These are phyloP conservation scores for Pseudocercospora cruenta DNA, from an alignment of 2,329 filamentous ascomycete genomes.

Conservation along the genomic window DNA sequence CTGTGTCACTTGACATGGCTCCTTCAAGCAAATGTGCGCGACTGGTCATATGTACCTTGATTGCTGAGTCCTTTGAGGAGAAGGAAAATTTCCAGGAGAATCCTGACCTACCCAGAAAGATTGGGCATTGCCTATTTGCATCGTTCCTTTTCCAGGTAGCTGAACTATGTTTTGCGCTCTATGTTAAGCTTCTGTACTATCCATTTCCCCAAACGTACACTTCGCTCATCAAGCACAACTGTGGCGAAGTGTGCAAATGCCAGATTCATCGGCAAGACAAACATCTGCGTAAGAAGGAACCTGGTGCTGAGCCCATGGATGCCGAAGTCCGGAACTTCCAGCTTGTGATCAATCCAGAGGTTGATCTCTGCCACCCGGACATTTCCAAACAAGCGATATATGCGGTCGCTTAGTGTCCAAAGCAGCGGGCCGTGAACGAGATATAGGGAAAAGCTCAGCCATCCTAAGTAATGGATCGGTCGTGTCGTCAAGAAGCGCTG, in stretches of 20 bases:
- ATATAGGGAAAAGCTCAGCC: conserved; percentile 64
- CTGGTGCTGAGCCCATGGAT: conserved; percentile 57
- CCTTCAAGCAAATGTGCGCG: no score
- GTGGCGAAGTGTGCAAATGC: conserved; percentile 62
- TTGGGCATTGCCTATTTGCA: not conserved
- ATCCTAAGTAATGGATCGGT: conserved; percentile 61
- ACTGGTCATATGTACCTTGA: not conserved
- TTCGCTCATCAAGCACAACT: conserved; percentile 59
- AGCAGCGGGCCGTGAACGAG: conserved; percentile 63
- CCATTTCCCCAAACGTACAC: conserved; percentile 62
- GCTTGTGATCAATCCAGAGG: conserved; percentile 22
- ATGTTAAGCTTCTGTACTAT: conserved; percentile 45
- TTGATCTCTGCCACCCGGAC: conserved; percentile 15
- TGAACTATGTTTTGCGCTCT: conserved; percentile 14
- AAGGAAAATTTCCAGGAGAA: not conserved
- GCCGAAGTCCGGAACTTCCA: conserved; percentile 54
- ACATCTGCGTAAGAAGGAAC: conserved; percentile 59
- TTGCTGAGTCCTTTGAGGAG: not conserved
- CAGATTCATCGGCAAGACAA: conserved; percentile 58
- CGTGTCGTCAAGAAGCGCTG: conserved; percentile 56
- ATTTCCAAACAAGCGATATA: conserved; percentile 55
- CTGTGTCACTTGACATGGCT: no score
- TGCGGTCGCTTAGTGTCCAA: conserved; percentile 57
- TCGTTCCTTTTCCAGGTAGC: not conserved
- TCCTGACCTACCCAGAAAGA: not conserved